phyloP scores from a whole-genome alignment of 306 rosid species.

The Pterocarpus santalinus region DNA sequence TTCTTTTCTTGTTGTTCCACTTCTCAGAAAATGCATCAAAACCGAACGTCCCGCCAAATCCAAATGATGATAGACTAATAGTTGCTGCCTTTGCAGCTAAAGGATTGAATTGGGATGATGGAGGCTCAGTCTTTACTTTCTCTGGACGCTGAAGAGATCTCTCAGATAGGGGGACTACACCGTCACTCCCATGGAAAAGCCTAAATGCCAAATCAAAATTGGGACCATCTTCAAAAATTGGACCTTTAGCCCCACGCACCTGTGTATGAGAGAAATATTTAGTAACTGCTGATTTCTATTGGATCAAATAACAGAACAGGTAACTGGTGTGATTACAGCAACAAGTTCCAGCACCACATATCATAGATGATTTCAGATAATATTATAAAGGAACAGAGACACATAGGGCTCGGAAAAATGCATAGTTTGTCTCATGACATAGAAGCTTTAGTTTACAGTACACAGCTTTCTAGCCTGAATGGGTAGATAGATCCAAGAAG shows the following conservation, averaged over 20 bases:
- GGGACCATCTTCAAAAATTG: constrained; percentile 98
- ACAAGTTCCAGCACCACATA: constrained; percentile 11
- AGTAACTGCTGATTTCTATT: constrained; percentile 40
- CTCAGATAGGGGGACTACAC: constrained; percentile 89
- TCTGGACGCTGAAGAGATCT: constrained; percentile 64
- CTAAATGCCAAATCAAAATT: constrained; percentile 93
- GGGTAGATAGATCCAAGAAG: constrained; percentile 2
- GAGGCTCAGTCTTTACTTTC: constrained; percentile 57
- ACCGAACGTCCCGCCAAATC: constrained; percentile 87
- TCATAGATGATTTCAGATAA: not conserved
- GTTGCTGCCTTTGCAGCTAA: constrained; percentile 99
- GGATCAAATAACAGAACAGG: constrained; percentile 24
- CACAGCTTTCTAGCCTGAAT: constrained; percentile 23
- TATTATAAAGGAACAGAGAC: constrained; percentile 9
- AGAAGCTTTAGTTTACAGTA: constrained; percentile 25
- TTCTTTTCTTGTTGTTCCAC: constrained; percentile 81
- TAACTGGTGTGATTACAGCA: constrained; percentile 12
- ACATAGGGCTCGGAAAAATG: not conserved
- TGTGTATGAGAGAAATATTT: constrained; percentile 45
- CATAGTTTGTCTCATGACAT: constrained; percentile 25
- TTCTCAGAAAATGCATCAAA: constrained; percentile 84
- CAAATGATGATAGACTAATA: constrained; percentile 94
- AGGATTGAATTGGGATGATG: constrained; percentile 82
- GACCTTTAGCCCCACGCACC: constrained; percentile 89
- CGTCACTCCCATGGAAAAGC: constrained; percentile 96